Base-by-base conservation (phyloP, 1,139 yeast genomes). In the Zygosaccharomyces pseudobailii region DNA sequence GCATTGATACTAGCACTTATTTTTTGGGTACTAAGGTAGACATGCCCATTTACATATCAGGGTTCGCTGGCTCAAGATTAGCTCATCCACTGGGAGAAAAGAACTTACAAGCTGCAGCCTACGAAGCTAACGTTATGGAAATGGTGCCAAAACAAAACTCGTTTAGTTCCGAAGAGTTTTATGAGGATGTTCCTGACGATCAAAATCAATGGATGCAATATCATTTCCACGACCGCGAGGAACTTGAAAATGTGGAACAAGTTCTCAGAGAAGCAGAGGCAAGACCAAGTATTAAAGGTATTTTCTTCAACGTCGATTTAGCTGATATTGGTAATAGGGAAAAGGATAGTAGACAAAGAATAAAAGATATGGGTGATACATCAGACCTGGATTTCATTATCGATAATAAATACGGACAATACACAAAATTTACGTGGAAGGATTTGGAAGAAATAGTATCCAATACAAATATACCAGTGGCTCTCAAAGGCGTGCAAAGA, bases 241-340 rank as follows among this genome's bases (percentile, higher is more conserved):
- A 46, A 40, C 13, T 43, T 19, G 44, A 43, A 6, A 21, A 40
- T 82, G 80, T 63, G 74, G 90, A 41, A 71, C 73, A 9, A 68
- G 84, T 42, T 81, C 90, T 37, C 69, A 72, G 43, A 66, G 72
- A 35, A 73, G 85, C 57, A 80, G 95, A 94, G 2, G 95, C 84
- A 63, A 61, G 69, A 36, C 70, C 87, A 40, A 95, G 95, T 0
- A 73, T 86, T 60, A 82, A 82, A 59, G 96, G 90, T 0, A 71
- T 88, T 22, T 87, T 86, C 64, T 79, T 88, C 46, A 88, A 96
- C 0, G 97, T 89, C 3, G 97, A 90, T 70, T 96, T 96, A 0
- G 96, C 97, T 3, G 88, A 87, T 55, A 74, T 89, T 50, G 97
- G 97, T 20, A 79, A 94, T 55, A 80, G 97, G 57, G 97, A 90